Base-by-base conservation (phyloP, 495 filamentous ascomycete genomes). In the Clohesyomyces aquaticus region DNA sequence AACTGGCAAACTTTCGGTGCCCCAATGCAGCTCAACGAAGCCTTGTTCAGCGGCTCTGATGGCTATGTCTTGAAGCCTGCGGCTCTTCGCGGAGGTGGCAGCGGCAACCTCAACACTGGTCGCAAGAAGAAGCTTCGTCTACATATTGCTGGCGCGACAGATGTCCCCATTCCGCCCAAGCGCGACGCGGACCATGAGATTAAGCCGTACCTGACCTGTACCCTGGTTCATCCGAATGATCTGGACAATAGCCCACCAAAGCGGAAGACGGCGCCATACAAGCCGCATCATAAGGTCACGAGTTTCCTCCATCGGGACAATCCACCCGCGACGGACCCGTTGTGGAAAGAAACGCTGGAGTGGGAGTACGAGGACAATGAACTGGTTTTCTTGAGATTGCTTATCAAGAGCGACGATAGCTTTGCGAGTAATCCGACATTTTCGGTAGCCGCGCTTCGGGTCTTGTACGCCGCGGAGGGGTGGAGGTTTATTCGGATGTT, bases 1-100 rank as follows among this genome's bases (percentile, higher is more conserved):
- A 84, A 84, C 66, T 85, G 82, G 82, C 82, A 84, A 65, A 82
- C 79, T 0, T 85, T 82, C 45, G 80, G 78, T 25, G 77, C 75
- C 0, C 73, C 76, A 55, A 79, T 81, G 76, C 81, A 83, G 69
- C 71, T 85, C 51, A 84, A 85, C 60, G 81, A 83, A 56, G 82
- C 82, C 0, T 69, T 85, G 6, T 84, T 85, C 55, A 76, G 74
- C 29, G 80, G 79, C 4, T 79, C 80, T 1, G 77, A 75, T 16
- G 82, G 82, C 23, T 85, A 80, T 58, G 82, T 83, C 6, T 69
- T 85, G 21, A 85, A 85, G 53, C 82, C 81, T 0, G 73, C 74
- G 0, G 73, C 76, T 9, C 67, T 85, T n/a, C 74, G 80, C n/a
- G 65, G 67, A 0, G 80, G 76, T 42, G 80, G 81, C n/a, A 67